Evolutionary conservation across 495 filamentous ascomycete species (phyloP), one percentile per base, ranked within the genome.

Genomic region (Bombardia bombarda): DNA sequence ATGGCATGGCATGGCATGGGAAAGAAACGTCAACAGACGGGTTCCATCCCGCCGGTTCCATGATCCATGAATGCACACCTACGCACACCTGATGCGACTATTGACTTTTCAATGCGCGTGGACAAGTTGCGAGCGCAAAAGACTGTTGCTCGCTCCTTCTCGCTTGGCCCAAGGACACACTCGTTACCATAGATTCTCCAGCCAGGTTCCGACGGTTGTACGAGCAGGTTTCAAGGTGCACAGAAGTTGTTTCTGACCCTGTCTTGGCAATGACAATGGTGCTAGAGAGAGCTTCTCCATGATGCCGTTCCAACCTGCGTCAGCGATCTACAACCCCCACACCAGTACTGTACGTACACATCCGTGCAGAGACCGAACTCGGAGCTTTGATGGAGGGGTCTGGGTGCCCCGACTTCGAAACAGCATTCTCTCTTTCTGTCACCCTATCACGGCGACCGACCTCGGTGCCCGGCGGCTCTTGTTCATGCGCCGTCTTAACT

Each of bases 131-230:
- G 16, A 5, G 6, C 32, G 32, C 32, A 33, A 17, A 33, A 7
- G 8, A 17, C 8, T 14, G 6, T 7, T 28, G 7, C 40, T 30
- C 32, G 21, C 20, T 43, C 32, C 25, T 25, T 36, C 36, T 26
- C 41, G 32, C 32, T 19, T 35, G 34, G n/a, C n/a, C n/a, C n/a
- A n/a, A n/a, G n/a, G n/a, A n/a, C 16, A 4, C 32, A 3, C n/a
- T 18, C n/a, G 16, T 7, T 37, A 40, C 38, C 48, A 46, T 32
- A 46, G 24, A 24, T 25, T 32, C 14, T 13, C 12, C 34, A 42
- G 31, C 48, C 49, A 33, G 49, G 49, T 51, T 43, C 47, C 33
- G 26, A 46, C 22, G 21, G 46, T 38, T 43, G 46, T 39, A 43
- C 32, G 21, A 30, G 35, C 24, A 5, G 38, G 31, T 25, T 40